A percentile compares a stretch with the other conserved stretches of the same genome.
Conservation (phyloP, 2,329 filamentous ascomycete species). For the Zasmidium citrigriseum region DNA sequence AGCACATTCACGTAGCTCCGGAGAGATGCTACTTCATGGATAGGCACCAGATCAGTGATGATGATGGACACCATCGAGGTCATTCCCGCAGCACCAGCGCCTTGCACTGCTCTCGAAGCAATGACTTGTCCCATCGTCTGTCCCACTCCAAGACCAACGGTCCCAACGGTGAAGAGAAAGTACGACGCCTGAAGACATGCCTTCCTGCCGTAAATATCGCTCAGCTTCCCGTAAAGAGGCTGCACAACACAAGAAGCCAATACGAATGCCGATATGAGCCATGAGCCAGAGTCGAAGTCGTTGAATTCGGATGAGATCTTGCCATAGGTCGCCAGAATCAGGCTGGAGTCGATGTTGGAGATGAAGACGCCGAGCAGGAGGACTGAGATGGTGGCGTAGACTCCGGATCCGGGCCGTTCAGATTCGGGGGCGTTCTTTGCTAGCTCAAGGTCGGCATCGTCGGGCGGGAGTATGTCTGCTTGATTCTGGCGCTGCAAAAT, state of each 20-base stretch:
- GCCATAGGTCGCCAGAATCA: constrained; percentile 67
- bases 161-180: constrained; percentile 44
- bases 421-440: constrained; percentile 8
- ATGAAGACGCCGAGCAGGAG: constrained; percentile 61
- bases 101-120: constrained; percentile 43
- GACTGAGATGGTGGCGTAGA: constrained; percentile 33
- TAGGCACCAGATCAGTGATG: constrained; percentile 52
- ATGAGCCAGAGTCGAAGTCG: constrained; percentile 42
- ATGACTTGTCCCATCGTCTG: constrained; percentile 43
- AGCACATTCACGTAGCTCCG: constrained; percentile 55
- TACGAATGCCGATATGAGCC: constrained; percentile 48
- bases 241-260: constrained; percentile 45
- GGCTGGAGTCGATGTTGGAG: constrained; percentile 62
- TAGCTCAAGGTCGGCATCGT: constrained; percentile 25
- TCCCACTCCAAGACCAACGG: constrained; percentile 41
- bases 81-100: constrained; percentile 48
- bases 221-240: constrained; percentile 47
- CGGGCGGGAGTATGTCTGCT: constrained; percentile 22
- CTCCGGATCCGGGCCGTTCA: constrained; percentile 13
- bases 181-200: constrained; percentile 42
- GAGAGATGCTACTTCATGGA: constrained; percentile 50
- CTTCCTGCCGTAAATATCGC: constrained; percentile 49
- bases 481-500: neutral
- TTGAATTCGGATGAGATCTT: constrained; percentile 51
- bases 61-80: constrained; percentile 49